Evolutionary conservation across 768 basidiomycete species (phyloP).

Genomic region (Kwoniella sp.): DNA sequence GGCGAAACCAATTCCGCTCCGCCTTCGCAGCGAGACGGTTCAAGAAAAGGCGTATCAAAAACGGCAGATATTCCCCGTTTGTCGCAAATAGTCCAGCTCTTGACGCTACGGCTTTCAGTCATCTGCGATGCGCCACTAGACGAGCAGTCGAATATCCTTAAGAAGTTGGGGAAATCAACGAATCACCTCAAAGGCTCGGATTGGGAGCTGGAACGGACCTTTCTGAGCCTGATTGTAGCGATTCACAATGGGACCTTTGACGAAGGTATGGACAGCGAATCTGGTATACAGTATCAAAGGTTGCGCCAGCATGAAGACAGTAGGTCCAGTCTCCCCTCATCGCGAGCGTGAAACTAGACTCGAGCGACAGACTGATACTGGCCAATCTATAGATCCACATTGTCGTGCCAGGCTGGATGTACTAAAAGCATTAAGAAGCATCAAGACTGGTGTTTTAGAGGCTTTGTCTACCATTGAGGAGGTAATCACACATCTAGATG

Average conservation of each 20-base stretch:
- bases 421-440: neutral
- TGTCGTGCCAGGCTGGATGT: conserved; percentile 3
- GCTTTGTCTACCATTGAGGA: conserved; percentile 16
- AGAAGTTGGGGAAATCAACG: neutral
- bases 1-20: neutral
- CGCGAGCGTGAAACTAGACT: neutral
- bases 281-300: neutral
- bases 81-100: neutral
- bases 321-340: neutral
- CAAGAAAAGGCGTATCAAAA: neutral
- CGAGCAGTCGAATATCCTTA: conserved; percentile 3
- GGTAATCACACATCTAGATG: conserved; percentile 8
- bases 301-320: neutral
- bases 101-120: conserved; percentile 24
- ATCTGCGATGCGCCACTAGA: conserved; percentile 34
- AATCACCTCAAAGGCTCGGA: conserved; percentile 5
- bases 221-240: conserved; percentile 15
- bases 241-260: conserved; percentile 5
- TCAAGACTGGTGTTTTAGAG: neutral
- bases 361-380: neutral
- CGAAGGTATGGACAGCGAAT: neutral
- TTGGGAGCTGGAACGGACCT: conserved; percentile 28
- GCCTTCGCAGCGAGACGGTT: neutral
- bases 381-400: neutral
- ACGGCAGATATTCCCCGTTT: neutral